These are phyloP conservation scores for Blastocystis sp. DNA, from an alignment of 352 stramenopile species.

Conservation along the genomic window DNA sequence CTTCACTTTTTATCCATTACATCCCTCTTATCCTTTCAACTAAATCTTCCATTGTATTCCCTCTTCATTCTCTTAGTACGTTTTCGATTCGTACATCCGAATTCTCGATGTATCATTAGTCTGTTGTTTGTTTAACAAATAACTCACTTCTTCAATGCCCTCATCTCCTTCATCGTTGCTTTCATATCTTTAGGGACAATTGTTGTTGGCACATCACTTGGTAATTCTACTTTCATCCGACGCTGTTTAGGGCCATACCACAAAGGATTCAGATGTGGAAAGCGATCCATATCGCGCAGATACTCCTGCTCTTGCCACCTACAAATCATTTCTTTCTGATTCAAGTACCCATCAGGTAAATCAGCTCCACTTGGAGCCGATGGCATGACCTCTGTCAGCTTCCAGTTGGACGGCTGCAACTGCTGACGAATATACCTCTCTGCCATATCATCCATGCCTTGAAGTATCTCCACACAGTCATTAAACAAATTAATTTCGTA, in stretches of 20 bases:
- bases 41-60: too few relatives aligned
- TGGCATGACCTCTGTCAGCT: not conserved
- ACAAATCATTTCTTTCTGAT: not conserved
- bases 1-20: too few relatives aligned
- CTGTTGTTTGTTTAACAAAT: not conserved
- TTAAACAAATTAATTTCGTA: constrained; percentile 58
- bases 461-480: not conserved
- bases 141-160: not conserved
- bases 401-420: constrained; percentile 28
- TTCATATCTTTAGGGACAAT: constrained; percentile 37
- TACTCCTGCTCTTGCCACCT: not conserved
- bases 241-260: not conserved
- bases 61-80: too few relatives aligned
- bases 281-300: constrained; percentile 21
- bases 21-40: too few relatives aligned
- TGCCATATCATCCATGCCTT: not conserved
- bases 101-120: not conserved
- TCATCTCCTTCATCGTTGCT: not conserved
- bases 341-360: not conserved
- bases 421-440: constrained; percentile 18
- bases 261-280: not conserved
- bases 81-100: not conserved
- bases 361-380: not conserved
- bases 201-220: not conserved
- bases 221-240: not conserved